Evolutionary conservation across 768 basidiomycete genomes (phyloP).

Genomic region (Suillus alpinus): DNA sequence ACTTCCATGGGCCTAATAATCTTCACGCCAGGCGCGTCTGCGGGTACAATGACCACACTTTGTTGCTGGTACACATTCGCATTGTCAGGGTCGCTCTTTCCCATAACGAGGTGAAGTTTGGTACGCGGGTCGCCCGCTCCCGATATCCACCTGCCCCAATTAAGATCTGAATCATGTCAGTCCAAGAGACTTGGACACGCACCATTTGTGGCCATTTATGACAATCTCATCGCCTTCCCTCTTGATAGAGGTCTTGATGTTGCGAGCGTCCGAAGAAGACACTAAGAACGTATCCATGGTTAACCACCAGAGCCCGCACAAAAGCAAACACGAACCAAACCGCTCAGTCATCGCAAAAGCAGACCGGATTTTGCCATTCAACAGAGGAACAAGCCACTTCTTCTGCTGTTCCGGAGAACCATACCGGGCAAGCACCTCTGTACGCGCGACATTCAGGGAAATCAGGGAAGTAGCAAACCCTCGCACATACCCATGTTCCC

Average conservation of each 20-base stretch:
- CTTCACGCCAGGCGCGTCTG: slow-evolving; percentile 81
- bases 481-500: slow-evolving; percentile 89
- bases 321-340: slow-evolving; percentile 51
- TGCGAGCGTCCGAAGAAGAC: slow-evolving; percentile 94
- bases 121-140: slow-evolving; percentile 94
- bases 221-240: slow-evolving; percentile 86
- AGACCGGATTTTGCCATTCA: slow-evolving; percentile 91
- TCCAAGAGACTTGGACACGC: slow-evolving; percentile 12
- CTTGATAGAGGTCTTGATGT: slow-evolving; percentile 84
- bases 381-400: slow-evolving; percentile 82
- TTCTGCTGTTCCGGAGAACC: slow-evolving; percentile 89
- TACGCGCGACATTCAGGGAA: slow-evolving; percentile 3
- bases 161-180: background rate
- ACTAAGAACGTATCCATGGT: slow-evolving; percentile 35
- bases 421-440: slow-evolving; percentile 96
- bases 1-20: slow-evolving; percentile 91
- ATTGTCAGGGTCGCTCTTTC: slow-evolving; percentile 88
- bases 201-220: slow-evolving; percentile 98
- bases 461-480: background rate
- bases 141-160: slow-evolving; percentile 83
- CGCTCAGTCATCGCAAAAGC: slow-evolving; percentile 98
- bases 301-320: slow-evolving; percentile 7
- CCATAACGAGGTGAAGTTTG: slow-evolving; percentile 89
- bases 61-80: slow-evolving; percentile 77
- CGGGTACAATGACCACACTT: slow-evolving; percentile 93